These are phyloP conservation scores for Vitis cinerea DNA, from an alignment of 164 flowering plant species.

Conservation along the genomic window DNA sequence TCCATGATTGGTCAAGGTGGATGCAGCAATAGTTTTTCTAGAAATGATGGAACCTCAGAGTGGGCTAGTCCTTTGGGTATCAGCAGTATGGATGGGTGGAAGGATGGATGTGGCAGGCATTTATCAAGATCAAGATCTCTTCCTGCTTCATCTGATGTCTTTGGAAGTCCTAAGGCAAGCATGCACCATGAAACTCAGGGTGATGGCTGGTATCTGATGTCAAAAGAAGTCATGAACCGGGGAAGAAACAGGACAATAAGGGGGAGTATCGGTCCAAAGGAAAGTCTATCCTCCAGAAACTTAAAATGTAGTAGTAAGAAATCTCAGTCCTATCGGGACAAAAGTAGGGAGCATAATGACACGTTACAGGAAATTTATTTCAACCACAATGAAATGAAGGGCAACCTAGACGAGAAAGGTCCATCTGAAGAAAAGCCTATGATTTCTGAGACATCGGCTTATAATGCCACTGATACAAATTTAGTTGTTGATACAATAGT, in stretches of 20 bases:
- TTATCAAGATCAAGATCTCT: conserved; percentile 58
- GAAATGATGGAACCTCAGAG: conserved; percentile 17
- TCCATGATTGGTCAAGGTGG: conserved; percentile 22
- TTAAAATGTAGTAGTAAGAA: conserved; percentile 29
- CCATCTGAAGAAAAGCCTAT: conserved; percentile 17
- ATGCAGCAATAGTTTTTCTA: conserved; percentile 13
- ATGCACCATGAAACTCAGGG: conserved; percentile 23
- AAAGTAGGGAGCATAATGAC: conserved; percentile 13
- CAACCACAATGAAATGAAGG: conserved; percentile 17
- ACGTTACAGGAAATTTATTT: conserved; percentile 16
- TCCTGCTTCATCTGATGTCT: conserved; percentile 37
- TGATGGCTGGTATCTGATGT: conserved; percentile 25
- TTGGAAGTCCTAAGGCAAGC: conserved; percentile 30
- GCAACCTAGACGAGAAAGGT: conserved; percentile 15
- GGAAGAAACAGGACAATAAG: conserved; percentile 25
- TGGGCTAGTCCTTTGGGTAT: conserved; percentile 56
- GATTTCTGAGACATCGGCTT: conserved; percentile 9
- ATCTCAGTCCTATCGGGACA: conserved; percentile 18
- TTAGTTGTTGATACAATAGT: conserved; percentile 14
- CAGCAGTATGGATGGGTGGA: conserved; percentile 86
- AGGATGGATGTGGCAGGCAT: conserved; percentile 37
- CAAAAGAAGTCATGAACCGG: conserved; percentile 23
- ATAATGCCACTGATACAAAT: conserved; percentile 10
- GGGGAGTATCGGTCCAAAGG: conserved; percentile 19
- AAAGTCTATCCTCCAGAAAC: conserved; percentile 20